Base-by-base conservation (phyloP, 2,329 filamentous ascomycete genomes). In the Lasiodiplodia citricola region DNA sequence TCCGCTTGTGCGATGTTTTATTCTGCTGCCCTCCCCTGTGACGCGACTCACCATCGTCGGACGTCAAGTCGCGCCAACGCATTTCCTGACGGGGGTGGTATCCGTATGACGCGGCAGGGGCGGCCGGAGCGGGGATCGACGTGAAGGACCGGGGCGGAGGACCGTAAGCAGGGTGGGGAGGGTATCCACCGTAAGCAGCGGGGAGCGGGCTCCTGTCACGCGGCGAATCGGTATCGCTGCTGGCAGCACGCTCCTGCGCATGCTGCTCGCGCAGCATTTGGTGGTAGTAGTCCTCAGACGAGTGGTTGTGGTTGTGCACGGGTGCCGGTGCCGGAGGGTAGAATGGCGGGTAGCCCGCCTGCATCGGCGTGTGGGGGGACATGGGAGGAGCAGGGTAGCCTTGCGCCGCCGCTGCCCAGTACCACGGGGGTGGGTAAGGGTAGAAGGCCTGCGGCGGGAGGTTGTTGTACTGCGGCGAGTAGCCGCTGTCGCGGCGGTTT, bases 251-350 rank as follows among this genome's bases (percentile, higher is more conserved):
- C 28, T 64, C 60, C 28, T 52, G 60, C 5, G 62, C 37, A n/a
- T 50, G 66, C 31, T 67, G 66, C 52, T 60, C 54, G 41, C 54
- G 66, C 23, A 58, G 66, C 16, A 31, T 44, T 18, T 68, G 56
- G 66, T 68, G 66, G 66, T 63, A 64, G 28, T 64, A 64, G 31
- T 64, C 60, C 31, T 64, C 44, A 8, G 60, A 47, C 28, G 60
- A 35, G 28, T 63, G 58, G 41, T 16, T 64, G 25, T 38, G 35
- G 55, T 16, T 64, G 25, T 38, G 35, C 35, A 37, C 31, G 44
- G 21, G 31, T 37, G 35, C 31, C 31, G 55, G 23, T 4, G 44
- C 23, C 18, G 47, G 44, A 8, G 44, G 47, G 60, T 38, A 64
- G 47, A 37, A 52, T 14, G 44, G 60, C 16, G 60, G 31, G 44